Conservation (phyloP, 805 yeast genomes). For the Yamadazyma tumulicola region DNA sequence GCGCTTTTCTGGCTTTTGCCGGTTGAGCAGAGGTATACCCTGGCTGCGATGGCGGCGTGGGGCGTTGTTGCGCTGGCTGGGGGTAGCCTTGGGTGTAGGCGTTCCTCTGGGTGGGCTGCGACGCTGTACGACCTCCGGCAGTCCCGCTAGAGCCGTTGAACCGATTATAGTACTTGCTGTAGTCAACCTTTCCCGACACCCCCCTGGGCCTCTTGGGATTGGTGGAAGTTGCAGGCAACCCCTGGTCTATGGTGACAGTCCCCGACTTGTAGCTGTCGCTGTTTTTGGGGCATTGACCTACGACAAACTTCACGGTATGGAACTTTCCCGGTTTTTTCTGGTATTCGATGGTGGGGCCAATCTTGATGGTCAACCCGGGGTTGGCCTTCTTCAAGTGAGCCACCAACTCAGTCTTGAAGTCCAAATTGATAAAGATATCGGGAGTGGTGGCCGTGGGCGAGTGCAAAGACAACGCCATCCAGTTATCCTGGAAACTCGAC, state of each 20-base stretch:
- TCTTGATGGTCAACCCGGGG: conserved; percentile 53
- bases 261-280: conserved; percentile 86
- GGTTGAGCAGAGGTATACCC: conserved; percentile 14
- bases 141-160: conserved; percentile 13
- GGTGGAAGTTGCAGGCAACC: conserved; percentile 68
- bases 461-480: conserved; percentile 70
- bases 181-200: conserved; percentile 34
- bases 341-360: conserved; percentile 73
- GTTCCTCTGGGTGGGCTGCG: conserved; percentile 14
- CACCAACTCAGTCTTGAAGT: conserved; percentile 84
- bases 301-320: conserved; percentile 68
- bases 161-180: conserved; percentile 40
- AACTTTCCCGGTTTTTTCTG: conserved; percentile 88
- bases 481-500: conserved; percentile 82
- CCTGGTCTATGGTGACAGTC: conserved; percentile 74
- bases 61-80: conserved; percentile 16
- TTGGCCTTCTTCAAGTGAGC: conserved; percentile 67
- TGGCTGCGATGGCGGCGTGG: no score
- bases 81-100: conserved; percentile 18
- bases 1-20: conserved; percentile 10
- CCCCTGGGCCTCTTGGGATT: conserved; percentile 76
- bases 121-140: conserved; percentile 19
- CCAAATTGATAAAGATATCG: conserved; percentile 75
- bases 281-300: conserved; percentile 53
- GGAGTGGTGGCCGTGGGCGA: conserved; percentile 53